Conservation (phyloP, 352 stramenopile species). For the Discostella stelligera region DNA sequence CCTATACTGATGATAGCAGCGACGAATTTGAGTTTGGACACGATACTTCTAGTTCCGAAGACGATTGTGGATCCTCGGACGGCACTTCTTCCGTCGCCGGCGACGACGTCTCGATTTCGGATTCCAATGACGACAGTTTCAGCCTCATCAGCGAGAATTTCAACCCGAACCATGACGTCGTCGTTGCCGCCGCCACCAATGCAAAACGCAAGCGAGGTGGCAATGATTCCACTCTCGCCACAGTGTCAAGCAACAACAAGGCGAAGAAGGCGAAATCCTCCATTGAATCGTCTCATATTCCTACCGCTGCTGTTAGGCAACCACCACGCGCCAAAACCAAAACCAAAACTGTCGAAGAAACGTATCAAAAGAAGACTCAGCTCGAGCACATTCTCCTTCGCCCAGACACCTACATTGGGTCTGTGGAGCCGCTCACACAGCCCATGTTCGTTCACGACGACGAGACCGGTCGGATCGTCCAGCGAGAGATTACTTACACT, state of each 20-base stretch:
- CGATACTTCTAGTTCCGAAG: background rate
- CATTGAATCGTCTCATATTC: constrained; percentile 1
- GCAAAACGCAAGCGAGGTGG: too few relatives aligned
- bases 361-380: constrained; percentile 98
- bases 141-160: constrained; percentile 1
- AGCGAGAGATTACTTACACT: constrained; percentile 88
- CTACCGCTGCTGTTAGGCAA: too few relatives aligned
- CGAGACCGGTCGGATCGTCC: constrained; percentile 88
- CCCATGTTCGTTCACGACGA: constrained; percentile 96
- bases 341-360: constrained; percentile 80
- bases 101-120: constrained; percentile 23
- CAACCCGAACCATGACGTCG: background rate
- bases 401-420: constrained; percentile 98
- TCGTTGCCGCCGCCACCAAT: background rate
- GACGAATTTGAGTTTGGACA: constrained; percentile 8
- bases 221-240: too few relatives aligned
- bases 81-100: too few relatives aligned
- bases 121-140: constrained; percentile 19
- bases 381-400: constrained; percentile 98
- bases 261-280: constrained; percentile 18
- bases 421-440: constrained; percentile 91
- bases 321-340: too few relatives aligned
- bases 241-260: constrained; percentile 1
- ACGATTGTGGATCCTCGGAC: background rate
- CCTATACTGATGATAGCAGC: background rate